phyloP scores from a whole-genome alignment of 2,329 filamentous ascomycete genomes.

The Ceratocystis eucalypticola region DNA sequence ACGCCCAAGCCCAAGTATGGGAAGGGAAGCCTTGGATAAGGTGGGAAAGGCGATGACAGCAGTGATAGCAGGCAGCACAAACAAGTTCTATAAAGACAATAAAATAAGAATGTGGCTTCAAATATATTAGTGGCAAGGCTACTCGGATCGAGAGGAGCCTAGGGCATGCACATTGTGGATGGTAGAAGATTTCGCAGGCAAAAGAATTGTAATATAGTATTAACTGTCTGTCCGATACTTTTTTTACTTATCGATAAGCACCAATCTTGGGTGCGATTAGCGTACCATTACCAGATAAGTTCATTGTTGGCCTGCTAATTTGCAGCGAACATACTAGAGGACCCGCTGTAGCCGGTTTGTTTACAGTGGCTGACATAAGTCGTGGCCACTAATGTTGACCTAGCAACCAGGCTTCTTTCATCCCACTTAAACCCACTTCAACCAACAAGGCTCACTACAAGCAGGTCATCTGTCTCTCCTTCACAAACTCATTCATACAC shows the following conservation, averaged over 20 bases:
- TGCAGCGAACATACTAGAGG: too few relatives aligned
- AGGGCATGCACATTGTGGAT: neutral
- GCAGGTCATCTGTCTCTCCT: neutral
- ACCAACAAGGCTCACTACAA: neutral
- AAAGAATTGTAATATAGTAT: neutral
- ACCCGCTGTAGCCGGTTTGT: neutral
- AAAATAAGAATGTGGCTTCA: neutral
- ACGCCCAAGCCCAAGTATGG: conserved; percentile 12
- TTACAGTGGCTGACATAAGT: conserved; percentile 7
- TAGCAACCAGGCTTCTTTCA: conserved; percentile 5
- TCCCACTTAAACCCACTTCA: neutral
- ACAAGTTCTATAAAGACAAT: too few relatives aligned
- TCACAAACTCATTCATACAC: neutral
- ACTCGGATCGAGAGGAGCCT: neutral
- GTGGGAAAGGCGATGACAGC: neutral
- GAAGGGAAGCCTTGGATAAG: neutral
- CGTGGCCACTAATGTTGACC: neutral
- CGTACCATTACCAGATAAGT: too few relatives aligned
- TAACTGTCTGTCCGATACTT: neutral
- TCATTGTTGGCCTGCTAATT: too few relatives aligned
- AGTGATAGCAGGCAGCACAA: neutral
- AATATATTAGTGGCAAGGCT: neutral
- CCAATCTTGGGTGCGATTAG: neutral
- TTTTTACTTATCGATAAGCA: conserved; percentile 14
- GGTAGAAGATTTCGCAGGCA: neutral